Base-by-base conservation (phyloP, 2,329 filamentous ascomycete genomes). In the Aspergillus novofumigatus region DNA sequence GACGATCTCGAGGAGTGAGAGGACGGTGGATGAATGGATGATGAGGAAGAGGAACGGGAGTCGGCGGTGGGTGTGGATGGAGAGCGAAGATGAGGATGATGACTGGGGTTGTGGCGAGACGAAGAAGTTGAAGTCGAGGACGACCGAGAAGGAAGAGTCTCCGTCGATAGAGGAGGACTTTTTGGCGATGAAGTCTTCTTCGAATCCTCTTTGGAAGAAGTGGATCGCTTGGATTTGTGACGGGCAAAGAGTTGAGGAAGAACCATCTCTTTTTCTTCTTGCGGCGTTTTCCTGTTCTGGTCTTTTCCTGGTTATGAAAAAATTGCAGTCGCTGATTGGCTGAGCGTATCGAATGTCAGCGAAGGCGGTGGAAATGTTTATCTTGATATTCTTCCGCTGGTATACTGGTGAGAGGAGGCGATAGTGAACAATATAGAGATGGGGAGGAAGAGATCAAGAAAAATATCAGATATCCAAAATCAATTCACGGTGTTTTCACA, bases 211-310 rank as follows among this genome's bases (percentile, higher is more conserved):
- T 25, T 52, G 57, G 44, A 58, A 48, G 45, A 38, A 38, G 32
- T 52, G 50, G 44, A 47, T 5, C 44, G n/a, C 49, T 64, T 67
- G 55, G 63, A 60, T 55, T 65, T 64, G 64, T 67, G 63, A 55
- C 72, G 69, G 63, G 73, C 69, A 68, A 76, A 76, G 65, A 72
- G 64, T 62, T 67, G 73, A 67, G 65, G 67, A 67, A 73, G 69
- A 62, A 71, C 72, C 69, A 75, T 74, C 62, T 58, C 52, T 47
- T 51, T 20, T 52, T 56, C 56, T 57, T 57, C 62, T 66, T 67
- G 62, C 58, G 65, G 60, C 66, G 66, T 45, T 45, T 45, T 45
- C 42, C 21, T 20, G 21, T 11, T 20, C 44, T 47, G 21, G 6
- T 47, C 44, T 25, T 23, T 47, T 25, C 26, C 21, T 25, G 11